Evolutionary conservation across 176 grass and related monocot genomes (phyloP).

Genomic region (Oropetium thomaeum): DNA sequence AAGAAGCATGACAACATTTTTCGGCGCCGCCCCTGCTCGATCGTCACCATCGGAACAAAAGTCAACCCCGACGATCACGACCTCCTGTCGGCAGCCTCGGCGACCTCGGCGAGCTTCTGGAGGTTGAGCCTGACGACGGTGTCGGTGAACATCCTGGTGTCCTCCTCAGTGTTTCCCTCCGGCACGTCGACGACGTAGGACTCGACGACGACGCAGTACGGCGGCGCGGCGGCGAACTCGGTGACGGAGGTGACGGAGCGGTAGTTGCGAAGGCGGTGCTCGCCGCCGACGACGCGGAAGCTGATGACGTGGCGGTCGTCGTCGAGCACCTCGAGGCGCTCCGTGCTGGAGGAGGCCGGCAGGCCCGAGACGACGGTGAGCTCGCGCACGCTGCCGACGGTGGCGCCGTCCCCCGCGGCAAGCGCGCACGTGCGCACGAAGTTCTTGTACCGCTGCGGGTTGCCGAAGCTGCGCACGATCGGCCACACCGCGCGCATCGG

Average conservation of each 20-base stretch:
- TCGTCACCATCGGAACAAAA: not conserved
- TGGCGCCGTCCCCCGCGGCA: constrained; percentile 54
- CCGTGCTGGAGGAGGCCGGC: constrained; percentile 84
- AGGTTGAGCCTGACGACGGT: constrained; percentile 79
- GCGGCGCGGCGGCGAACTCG: constrained; percentile 41
- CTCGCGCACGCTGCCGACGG: constrained; percentile 88
- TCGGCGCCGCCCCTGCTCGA: constrained; percentile 9
- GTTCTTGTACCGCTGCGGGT: constrained; percentile 93
- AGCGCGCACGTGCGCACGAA: constrained; percentile 80
- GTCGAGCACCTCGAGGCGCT: constrained; percentile 93
- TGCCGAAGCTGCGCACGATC: constrained; percentile 70
- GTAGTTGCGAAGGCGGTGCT: constrained; percentile 92
- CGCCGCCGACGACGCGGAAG: constrained; percentile 91
- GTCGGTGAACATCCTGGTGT: constrained; percentile 77
- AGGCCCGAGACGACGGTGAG: constrained; percentile 84
- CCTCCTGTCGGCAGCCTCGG: not conserved
- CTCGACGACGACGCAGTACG: constrained; percentile 84
- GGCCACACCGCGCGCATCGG: constrained; percentile 71
- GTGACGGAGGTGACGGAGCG: constrained; percentile 92
- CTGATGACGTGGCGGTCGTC: constrained; percentile 87
- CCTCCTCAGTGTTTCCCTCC: constrained; percentile 74
- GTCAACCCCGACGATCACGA: not conserved
- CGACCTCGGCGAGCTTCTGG: constrained; percentile 57
- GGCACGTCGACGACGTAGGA: constrained; percentile 94
- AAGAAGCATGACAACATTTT: not conserved